phyloP scores from a whole-genome alignment of 1,139 yeast species.

The Magnusiomyces tetraspermus region DNA sequence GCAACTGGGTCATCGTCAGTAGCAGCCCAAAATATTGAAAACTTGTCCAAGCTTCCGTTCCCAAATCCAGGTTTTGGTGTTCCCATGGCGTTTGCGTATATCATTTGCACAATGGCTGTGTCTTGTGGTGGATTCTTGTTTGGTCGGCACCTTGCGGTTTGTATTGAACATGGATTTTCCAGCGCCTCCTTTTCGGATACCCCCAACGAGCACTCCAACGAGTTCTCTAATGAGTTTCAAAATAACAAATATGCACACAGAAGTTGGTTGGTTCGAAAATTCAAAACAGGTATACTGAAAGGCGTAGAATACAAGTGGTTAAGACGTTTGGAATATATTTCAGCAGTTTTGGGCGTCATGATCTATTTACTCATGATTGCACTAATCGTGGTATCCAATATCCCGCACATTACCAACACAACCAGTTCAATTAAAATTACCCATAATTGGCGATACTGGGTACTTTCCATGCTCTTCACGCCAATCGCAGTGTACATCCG shows the following conservation, averaged over 20 bases:
- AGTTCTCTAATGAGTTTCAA: not conserved
- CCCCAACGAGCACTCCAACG: not conserved
- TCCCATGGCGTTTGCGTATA: constrained; percentile 35
- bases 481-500: constrained; percentile 61
- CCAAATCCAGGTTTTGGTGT: constrained; percentile 74
- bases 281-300: not conserved
- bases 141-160: constrained; percentile 37
- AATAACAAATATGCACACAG: not conserved
- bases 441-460: constrained; percentile 52
- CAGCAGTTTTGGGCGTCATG: constrained; percentile 27
- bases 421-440: not conserved
- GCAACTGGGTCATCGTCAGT: not conserved
- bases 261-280: not conserved
- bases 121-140: constrained; percentile 37
- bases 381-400: constrained; percentile 30
- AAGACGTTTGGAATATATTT: not conserved
- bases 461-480: constrained; percentile 48
- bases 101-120: constrained; percentile 33
- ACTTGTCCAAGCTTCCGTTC: constrained; percentile 22
- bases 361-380: constrained; percentile 40
- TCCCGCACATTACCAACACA: not conserved
- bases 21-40: not conserved
- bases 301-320: not conserved
- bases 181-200: not conserved
- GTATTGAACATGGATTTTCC: not conserved